Base-by-base conservation (phyloP, 1,139 yeast genomes). In the Suhomyces atakaporum region DNA sequence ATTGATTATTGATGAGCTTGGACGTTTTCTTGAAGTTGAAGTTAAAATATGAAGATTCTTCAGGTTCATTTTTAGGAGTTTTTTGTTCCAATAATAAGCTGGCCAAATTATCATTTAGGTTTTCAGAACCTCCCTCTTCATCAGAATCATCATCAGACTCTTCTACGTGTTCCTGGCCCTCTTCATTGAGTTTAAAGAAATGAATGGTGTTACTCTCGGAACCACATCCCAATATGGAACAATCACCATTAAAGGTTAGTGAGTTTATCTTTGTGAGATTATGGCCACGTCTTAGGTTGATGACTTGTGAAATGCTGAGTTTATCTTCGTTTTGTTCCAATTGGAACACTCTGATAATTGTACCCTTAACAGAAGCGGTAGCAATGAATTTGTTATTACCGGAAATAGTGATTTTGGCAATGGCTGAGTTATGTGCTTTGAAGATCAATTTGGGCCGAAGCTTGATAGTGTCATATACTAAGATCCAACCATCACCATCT, bases 151-250 rank as follows among this genome's bases (percentile, higher is more conserved):
- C 36, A 10, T 31, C 39, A 7, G 25, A 18, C 4, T 32, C 33
- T 12, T 29, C 32, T 8, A 18, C 35, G 22, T 29, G 28, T 27
- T 42, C 21, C 29, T 29, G 25, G 3, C 39, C 36, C 9, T 36
- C 47, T n/a, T 36, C 44, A 12, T 44, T 45, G 20, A 81, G 47
- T 33, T 66, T 63, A 54, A 84, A 84, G 20, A 84, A 69, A 53
- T 84, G 94, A 5, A 84, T 69, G 0, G 90, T 84, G 20, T 78
- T 84, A 13, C 81, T 77, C 38, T 77, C 81, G 2, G 87, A 81
- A 1, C 81, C 79, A 47, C 84, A 81, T 0, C 81, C 85, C n/a
- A 84, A 53, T 2, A 81, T 56, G 1, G 69, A 57, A 16, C 73
- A 65, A 38, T 73, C 77, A 21, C 58, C 49, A 45, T 76, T 79